These are phyloP conservation scores for Trypethelium eluteriae DNA, from an alignment of 495 filamentous ascomycete genomes.

Conservation along the genomic window DNA sequence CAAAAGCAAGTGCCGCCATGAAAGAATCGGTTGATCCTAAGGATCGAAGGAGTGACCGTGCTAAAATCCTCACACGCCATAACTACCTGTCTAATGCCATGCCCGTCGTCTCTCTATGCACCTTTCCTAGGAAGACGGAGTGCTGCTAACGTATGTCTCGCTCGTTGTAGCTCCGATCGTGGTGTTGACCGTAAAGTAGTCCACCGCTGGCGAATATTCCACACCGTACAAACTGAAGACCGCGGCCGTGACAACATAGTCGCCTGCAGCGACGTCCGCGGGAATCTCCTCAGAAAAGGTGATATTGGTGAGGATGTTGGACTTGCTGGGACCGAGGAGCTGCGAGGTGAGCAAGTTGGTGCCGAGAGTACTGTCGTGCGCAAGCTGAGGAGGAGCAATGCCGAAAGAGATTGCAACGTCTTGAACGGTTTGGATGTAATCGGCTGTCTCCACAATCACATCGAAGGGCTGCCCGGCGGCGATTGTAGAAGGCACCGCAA, in stretches of 20 bases:
- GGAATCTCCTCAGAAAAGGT: conserved; percentile 12
- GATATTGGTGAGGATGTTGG: conserved; percentile 20
- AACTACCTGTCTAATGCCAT: not conserved
- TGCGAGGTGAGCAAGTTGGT: conserved; percentile 12
- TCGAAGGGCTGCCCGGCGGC: conserved; percentile 14
- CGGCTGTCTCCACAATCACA: conserved; percentile 20
- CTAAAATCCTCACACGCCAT: not conserved
- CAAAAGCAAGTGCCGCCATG: not conserved
- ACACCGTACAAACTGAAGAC: conserved; percentile 15
- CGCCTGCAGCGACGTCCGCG: not conserved
- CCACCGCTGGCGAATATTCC: conserved; percentile 6
- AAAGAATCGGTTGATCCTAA: not conserved
- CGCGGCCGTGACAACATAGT: conserved; percentile 11
- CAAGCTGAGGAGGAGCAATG: conserved; percentile 8
- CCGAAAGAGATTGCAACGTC: conserved; percentile 25
- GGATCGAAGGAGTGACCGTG: not conserved
- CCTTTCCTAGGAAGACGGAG: not conserved
- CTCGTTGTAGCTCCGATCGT: not conserved
- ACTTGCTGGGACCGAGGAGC: conserved; percentile 20
- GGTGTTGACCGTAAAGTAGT: not conserved
- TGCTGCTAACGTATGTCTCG: conserved; percentile 3
- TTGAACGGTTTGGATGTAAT: conserved; percentile 27
- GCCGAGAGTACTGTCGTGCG: conserved; percentile 17
- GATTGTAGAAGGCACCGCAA: conserved; percentile 18
- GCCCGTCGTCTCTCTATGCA: no score